Evolutionary conservation across 257 asterid species (phyloP).

Genomic region (Nicotiana noctiflora): DNA sequence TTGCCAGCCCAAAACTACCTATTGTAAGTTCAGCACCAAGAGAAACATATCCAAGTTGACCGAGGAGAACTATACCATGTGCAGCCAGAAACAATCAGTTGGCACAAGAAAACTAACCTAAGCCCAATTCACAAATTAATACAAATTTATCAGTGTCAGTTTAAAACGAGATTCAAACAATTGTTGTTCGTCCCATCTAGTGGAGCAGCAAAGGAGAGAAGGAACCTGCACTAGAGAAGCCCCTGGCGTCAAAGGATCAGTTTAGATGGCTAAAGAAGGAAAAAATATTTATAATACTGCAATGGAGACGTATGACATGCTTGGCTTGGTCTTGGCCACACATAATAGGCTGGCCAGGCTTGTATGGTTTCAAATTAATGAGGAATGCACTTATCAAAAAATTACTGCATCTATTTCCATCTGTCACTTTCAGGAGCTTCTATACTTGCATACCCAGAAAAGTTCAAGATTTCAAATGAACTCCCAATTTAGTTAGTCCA

Average conservation of each 20-base stretch:
- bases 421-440: neutral
- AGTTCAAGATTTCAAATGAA: neutral
- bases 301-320: neutral
- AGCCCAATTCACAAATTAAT: neutral
- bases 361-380: neutral
- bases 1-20: neutral
- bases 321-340: neutral
- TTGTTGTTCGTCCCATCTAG: neutral
- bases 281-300: neutral
- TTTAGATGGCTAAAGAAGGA: neutral
- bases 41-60: conserved; percentile 1
- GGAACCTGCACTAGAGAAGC: neutral
- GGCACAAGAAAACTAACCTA: neutral
- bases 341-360: neutral
- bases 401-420: neutral
- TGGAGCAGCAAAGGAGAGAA: neutral
- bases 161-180: neutral
- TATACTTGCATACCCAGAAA: neutral
- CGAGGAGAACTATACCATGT: neutral
- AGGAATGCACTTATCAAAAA: neutral
- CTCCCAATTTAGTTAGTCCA: neutral
- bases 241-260: neutral
- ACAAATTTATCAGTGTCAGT: neutral
- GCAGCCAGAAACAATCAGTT: neutral
- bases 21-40: neutral